Evolutionary conservation across 176 grass and related monocot species (phyloP).

Genomic region (Puccinellia tenuiflora): DNA sequence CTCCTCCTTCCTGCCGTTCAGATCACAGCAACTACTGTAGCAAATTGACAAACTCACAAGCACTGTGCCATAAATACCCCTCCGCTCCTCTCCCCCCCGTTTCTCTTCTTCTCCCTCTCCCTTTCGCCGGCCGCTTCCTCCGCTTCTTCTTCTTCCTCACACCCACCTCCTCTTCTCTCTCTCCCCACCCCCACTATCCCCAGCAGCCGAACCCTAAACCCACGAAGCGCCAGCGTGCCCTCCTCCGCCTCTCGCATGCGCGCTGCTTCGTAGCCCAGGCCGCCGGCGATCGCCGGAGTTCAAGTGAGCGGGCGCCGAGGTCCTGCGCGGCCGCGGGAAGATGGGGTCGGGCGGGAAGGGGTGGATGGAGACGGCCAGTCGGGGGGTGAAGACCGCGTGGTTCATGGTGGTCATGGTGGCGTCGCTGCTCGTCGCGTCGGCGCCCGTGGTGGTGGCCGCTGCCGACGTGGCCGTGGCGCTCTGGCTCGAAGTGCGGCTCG

Average conservation of each 20-base stretch:
- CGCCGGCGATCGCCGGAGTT: conserved; percentile 30
- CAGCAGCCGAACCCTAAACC: not conserved
- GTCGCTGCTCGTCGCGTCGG: conserved; percentile 72
- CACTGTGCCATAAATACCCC: conserved; percentile 50
- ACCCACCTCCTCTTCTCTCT: not conserved
- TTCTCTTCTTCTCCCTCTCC: not conserved
- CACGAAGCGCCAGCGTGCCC: not conserved
- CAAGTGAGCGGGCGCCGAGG: not conserved
- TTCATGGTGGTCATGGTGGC: conserved; percentile 75
- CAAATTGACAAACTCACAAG: not conserved
- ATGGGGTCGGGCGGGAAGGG: conserved; percentile 79
- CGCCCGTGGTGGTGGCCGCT: conserved; percentile 68
- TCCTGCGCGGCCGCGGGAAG: conserved; percentile 4
- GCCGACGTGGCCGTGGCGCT: conserved; percentile 62
- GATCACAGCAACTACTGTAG: too few species aligned
- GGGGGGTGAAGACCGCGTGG: conserved; percentile 52
- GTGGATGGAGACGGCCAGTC: conserved; percentile 50
- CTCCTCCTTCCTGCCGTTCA: conserved; percentile 9
- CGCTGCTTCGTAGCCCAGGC: conserved; percentile 7
- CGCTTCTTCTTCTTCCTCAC: not conserved
- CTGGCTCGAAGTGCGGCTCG: conserved; percentile 54
- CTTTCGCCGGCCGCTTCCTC: not conserved
- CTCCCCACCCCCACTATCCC: not conserved
- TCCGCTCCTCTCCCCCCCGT: not conserved
- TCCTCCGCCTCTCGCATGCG: conserved; percentile 11